phyloP scores from a whole-genome alignment of 192 early-diverging fungal genomes.

The Coemansia sp. region DNA sequence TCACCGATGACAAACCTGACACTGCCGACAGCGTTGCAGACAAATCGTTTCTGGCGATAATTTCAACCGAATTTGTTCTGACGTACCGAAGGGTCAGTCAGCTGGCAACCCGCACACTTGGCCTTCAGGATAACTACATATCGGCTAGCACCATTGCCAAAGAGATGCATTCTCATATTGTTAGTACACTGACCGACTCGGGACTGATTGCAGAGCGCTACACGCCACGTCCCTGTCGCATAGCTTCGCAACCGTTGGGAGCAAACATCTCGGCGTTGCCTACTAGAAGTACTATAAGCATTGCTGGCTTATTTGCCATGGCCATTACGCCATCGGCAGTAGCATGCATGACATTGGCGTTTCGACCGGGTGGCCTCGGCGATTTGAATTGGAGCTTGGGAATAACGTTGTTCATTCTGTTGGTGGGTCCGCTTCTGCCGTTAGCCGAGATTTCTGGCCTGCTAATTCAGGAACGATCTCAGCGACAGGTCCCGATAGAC shows the following conservation, averaged over 20 bases:
- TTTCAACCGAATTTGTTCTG: neutral
- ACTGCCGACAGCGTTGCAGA: neutral
- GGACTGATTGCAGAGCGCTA: constrained; percentile 32
- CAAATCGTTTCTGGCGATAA: too few relatives aligned
- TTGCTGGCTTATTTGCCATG: neutral
- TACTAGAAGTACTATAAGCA: neutral
- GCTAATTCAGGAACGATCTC: neutral
- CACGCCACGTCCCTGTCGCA: constrained; percentile 19
- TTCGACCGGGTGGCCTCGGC: neutral
- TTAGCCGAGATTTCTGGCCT: neutral
- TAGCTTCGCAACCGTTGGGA: neutral
- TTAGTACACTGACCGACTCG: constrained; percentile 13
- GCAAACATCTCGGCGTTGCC: neutral
- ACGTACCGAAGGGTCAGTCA: neutral
- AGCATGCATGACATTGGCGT: neutral
- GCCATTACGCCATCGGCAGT: neutral
- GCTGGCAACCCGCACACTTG: neutral
- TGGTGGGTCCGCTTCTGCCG: neutral
- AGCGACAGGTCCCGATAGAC: neutral
- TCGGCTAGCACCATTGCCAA: too few relatives aligned
- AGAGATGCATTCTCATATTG: neutral
- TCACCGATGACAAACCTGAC: constrained; percentile 11
- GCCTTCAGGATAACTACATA: neutral
- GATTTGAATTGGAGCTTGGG: neutral
- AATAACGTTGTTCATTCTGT: neutral